These are phyloP conservation scores for Tulasnella sp. DNA, from an alignment of 768 basidiomycete species.

Conservation along the genomic window DNA sequence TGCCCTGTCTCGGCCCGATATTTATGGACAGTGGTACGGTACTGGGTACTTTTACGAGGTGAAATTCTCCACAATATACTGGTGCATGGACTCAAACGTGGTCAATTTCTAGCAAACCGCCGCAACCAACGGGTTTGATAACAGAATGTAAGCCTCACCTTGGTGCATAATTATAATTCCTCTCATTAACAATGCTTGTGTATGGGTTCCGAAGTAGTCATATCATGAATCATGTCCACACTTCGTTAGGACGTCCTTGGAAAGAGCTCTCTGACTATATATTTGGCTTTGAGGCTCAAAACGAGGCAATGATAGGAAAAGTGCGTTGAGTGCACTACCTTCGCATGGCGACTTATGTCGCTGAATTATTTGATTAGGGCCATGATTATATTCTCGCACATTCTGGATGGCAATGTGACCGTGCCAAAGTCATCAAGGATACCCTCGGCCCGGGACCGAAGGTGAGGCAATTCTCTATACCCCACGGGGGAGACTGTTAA, in stretches of 20 bases:
- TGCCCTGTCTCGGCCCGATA: slow-evolving; percentile 25
- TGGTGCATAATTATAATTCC: background rate
- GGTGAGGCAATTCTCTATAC: slow-evolving; percentile 9
- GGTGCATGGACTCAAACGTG: background rate
- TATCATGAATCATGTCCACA: slow-evolving; percentile 30
- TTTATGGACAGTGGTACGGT: slow-evolving; percentile 28
- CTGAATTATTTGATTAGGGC: slow-evolving; percentile 15
- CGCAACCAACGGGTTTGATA: slow-evolving; percentile 26
- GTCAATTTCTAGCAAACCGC: slow-evolving; percentile 10
- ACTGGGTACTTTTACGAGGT: slow-evolving; percentile 27
- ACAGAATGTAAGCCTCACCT: slow-evolving; percentile 22
- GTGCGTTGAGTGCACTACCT: slow-evolving; percentile 10
- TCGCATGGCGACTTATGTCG: background rate
- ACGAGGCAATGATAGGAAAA: slow-evolving; percentile 27
- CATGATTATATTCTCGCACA: slow-evolving; percentile 19
- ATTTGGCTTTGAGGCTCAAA: slow-evolving; percentile 31
- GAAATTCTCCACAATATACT: background rate
- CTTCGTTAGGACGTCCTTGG: slow-evolving; percentile 29
- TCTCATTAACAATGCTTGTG: background rate
- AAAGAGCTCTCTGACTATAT: slow-evolving; percentile 29
- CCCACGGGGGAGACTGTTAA: background rate
- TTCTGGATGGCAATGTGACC: slow-evolving; percentile 23
- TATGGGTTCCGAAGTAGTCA: too few relatives aligned
- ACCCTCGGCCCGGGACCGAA: slow-evolving; percentile 21
- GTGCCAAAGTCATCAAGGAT: slow-evolving; percentile 22